Evolutionary conservation across 2,329 filamentous ascomycete genomes (phyloP).

Genomic region (Sporothrix pseudoabietina): DNA sequence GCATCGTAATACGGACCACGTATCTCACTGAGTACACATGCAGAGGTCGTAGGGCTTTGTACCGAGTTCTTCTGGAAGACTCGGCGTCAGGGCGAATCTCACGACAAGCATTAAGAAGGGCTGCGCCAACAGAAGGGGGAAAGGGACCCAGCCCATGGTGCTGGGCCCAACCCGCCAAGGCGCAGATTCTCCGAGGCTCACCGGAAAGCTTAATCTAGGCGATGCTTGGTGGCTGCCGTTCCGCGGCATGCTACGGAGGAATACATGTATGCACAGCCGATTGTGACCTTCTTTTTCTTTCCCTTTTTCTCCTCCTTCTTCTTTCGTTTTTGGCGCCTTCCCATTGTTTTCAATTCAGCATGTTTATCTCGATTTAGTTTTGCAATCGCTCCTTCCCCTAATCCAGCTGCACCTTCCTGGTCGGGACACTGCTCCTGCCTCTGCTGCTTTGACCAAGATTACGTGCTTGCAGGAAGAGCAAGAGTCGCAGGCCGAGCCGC

Average conservation of each 20-base stretch:
- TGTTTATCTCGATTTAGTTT: background rate
- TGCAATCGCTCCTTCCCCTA: background rate
- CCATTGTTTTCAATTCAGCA: background rate
- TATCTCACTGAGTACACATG: no score
- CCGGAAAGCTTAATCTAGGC: background rate
- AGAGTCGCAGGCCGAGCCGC: background rate
- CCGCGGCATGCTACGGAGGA: no score
- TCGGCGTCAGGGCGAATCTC: background rate
- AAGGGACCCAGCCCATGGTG: background rate
- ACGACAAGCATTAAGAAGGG: background rate
- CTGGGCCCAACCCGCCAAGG: background rate
- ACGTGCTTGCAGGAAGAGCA: conserved; percentile 2
- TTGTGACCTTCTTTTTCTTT: background rate
- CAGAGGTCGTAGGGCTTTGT: no score
- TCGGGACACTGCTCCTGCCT: background rate
- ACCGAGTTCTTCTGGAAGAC: background rate
- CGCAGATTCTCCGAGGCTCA: background rate
- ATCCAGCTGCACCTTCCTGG: background rate
- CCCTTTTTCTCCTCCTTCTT: background rate
- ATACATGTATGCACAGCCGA: background rate
- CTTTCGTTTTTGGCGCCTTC: background rate
- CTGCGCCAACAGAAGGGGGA: background rate
- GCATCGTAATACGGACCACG: background rate
- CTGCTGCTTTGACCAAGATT: background rate
- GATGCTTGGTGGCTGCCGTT: no score